phyloP scores from a whole-genome alignment of 345 rosid species.

The Mangifera indica region DNA sequence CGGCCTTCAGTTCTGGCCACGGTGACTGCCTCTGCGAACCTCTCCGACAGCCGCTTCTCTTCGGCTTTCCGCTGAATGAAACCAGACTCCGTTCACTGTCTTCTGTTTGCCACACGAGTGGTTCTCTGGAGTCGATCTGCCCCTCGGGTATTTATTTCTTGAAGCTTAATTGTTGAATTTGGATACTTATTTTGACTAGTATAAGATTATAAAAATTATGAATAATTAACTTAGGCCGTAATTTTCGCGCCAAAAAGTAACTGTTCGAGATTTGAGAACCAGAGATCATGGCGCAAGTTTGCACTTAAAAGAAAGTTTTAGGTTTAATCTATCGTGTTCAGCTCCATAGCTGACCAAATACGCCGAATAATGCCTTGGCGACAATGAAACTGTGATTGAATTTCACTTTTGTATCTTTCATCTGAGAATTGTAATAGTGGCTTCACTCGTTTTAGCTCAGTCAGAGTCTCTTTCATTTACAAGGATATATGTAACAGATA shows the following conservation, averaged over 20 bases:
- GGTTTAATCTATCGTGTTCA: no score
- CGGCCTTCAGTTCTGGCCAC: slow-evolving; percentile 33
- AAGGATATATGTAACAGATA: no score
- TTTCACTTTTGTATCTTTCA: neutral
- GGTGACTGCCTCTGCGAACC: slow-evolving; percentile 75
- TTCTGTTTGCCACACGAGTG: slow-evolving; percentile 35
- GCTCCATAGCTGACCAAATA: no score
- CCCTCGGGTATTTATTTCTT: slow-evolving; percentile 30
- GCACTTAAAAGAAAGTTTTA: neutral
- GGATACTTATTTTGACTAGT: neutral
- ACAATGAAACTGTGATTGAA: no score
- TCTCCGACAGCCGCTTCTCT: slow-evolving; percentile 54
- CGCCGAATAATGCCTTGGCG: no score
- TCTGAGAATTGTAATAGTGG: no score
- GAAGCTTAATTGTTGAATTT: neutral
- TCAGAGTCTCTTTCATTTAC: no score
- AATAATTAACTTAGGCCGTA: neutral
- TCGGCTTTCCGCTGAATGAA: slow-evolving; percentile 74
- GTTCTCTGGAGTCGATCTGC: slow-evolving; percentile 50
- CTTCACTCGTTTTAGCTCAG: no score
- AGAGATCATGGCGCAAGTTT: neutral
- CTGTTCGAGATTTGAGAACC: neutral
- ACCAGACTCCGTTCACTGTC: slow-evolving; percentile 57
- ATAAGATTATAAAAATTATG: neutral
- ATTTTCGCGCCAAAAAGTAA: slow-evolving; percentile 7